Evolutionary conservation across 2,329 filamentous ascomycete genomes (phyloP).

Genomic region (Cytospora piceicola): DNA sequence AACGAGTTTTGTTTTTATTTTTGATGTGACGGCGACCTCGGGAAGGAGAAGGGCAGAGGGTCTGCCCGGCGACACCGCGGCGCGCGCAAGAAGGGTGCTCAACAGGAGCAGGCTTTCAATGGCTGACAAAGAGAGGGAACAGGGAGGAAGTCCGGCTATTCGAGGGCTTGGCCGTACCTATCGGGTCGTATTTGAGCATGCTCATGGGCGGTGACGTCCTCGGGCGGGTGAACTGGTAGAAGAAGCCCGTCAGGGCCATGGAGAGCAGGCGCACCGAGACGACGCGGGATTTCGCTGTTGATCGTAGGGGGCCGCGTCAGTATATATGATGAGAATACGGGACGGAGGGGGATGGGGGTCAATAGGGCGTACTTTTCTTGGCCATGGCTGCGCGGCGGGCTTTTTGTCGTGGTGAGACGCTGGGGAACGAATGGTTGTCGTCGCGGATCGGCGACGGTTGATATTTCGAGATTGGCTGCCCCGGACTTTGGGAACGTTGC

Average conservation of each 20-base stretch:
- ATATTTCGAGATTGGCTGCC: not conserved
- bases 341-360: not conserved
- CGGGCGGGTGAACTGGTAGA: slow-evolving; percentile 86
- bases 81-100: not conserved
- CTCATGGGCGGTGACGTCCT: slow-evolving; percentile 82
- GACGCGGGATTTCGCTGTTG: slow-evolving; percentile 82
- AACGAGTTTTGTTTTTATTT: not conserved
- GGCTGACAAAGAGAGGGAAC: not conserved
- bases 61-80: not conserved
- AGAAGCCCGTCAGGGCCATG: slow-evolving; percentile 99
- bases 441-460: slow-evolving; percentile 4
- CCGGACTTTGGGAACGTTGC: not conserved
- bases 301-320: not conserved
- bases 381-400: slow-evolving; percentile 38
- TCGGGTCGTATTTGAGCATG: slow-evolving; percentile 98
- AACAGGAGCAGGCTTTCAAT: not conserved
- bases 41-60: not conserved
- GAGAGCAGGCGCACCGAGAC: slow-evolving; percentile 93
- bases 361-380: slow-evolving; percentile 40
- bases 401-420: not conserved
- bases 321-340: not conserved
- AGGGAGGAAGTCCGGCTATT: not conserved
- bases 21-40: not conserved
- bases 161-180: slow-evolving; percentile 62
- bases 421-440: not conserved